Evolutionary conservation across 2,329 filamentous ascomycete species (phyloP), one percentile per base, ranked within the genome.

Genomic region (Calonectria hawksworthii): DNA sequence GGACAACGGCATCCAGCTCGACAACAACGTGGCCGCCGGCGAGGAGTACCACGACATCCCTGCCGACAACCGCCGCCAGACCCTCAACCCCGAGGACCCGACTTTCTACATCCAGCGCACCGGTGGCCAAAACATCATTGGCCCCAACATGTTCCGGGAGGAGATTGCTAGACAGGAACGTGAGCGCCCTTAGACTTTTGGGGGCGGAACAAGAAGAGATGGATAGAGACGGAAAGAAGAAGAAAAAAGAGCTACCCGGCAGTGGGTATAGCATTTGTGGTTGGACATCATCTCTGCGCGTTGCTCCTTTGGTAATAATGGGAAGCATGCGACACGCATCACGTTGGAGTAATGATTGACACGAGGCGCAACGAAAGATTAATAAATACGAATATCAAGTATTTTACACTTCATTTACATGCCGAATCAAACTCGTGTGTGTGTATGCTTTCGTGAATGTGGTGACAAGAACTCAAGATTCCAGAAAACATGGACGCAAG

Each of bases 91-190:
- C 28, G 86, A 86, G 2, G 84, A 87, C 38, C 84, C 86, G 26
- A 78, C 82, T 7, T 88, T 86, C 63, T 84, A 86, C 79, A 82
- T 86, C 23, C 85, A 86, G 72, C 78, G 82, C 50, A 82, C 79
- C 21, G 80, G 79, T 11, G 56, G 56, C 14, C 16, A 9, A n/a
- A 61, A 61, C 3, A 21, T 36, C 16, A 83, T 84, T 26, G 80
- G 80, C 10, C 78, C 81, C 36, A 90, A 90, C 68, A 81, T 84
- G 8, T 90, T 90, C 81, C 84, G 88, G 1, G 88, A 90, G 6
- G 89, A 91, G 83, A 72, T 90, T 76, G 83, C 80, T 74, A 86
- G 89, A 77, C 89, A 90, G 82, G 81, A 88, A 14, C 76, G 83
- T 44, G 85, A 87, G 80, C 85, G 86, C 65, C 75, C 54, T 18